Percentiles rank a stretch among this genome's conserved stretches.
These are phyloP conservation scores for Apocynum venetum DNA, from an alignment of 257 asterid genomes.

Conservation along the genomic window DNA sequence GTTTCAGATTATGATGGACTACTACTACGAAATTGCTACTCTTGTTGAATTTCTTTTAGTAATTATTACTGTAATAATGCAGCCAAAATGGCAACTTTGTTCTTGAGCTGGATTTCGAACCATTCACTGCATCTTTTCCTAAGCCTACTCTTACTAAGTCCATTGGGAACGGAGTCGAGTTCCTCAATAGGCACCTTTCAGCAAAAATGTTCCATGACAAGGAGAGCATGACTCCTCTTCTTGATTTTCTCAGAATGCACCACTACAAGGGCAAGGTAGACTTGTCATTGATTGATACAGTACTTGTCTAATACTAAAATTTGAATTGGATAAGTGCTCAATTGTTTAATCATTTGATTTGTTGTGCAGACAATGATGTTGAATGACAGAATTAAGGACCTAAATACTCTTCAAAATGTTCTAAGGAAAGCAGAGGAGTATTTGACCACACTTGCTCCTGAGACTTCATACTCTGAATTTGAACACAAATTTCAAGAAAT, in stretches of 20 bases:
- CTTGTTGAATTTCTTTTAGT: not conserved
- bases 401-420: conserved; percentile 58
- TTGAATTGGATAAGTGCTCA: not conserved
- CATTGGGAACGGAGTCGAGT: conserved; percentile 96
- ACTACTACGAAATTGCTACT: not conserved
- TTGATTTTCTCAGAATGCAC: conserved; percentile 75
- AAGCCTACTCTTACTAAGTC: conserved; percentile 92
- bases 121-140: conserved; percentile 83
- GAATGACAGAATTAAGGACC: conserved; percentile 61
- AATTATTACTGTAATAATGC: conserved; percentile 23
- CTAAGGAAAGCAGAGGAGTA: conserved; percentile 93
- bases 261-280: conserved; percentile 79
- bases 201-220: conserved; percentile 95
- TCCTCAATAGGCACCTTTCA: conserved; percentile 92
- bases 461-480: conserved; percentile 52
- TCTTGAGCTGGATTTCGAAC: conserved; percentile 92
- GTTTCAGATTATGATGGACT: not conserved
- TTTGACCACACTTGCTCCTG: conserved; percentile 60
- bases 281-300: not conserved
- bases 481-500: conserved; percentile 80
- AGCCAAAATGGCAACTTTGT: conserved; percentile 76
- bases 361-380: conserved; percentile 70
- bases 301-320: not conserved
- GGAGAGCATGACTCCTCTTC: conserved; percentile 93
- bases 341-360: not conserved